phyloP scores from a whole-genome alignment of 805 yeast species.

The Nakazawaea sp. region DNA sequence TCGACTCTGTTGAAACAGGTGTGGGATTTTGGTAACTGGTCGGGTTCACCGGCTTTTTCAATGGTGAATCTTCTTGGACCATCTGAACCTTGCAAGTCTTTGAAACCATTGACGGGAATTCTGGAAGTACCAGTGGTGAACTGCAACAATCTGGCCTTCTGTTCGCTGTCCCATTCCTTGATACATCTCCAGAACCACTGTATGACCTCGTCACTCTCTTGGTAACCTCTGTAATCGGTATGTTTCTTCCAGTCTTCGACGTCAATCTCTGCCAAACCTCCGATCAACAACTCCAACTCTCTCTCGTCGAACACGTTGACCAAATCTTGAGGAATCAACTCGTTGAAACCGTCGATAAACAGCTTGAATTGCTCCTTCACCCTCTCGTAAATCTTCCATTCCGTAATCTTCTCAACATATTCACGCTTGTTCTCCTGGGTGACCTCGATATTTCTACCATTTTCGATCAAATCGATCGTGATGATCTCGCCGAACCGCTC shows the following conservation, averaged over 20 bases:
- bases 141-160: constrained; percentile 89
- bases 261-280: constrained; percentile 97
- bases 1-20: constrained; percentile 99
- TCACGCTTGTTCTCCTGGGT: constrained; percentile 93
- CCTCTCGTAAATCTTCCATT: constrained; percentile 91
- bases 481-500: constrained; percentile 93
- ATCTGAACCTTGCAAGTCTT: constrained; percentile 97
- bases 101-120: constrained; percentile 98
- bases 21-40: constrained; percentile 93
- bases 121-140: constrained; percentile 99
- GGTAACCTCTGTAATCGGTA: constrained; percentile 97
- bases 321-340: constrained; percentile 92
- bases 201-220: constrained; percentile 91
- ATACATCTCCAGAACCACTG: constrained; percentile 99
- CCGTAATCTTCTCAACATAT: constrained; percentile 89
- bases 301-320: constrained; percentile 97
- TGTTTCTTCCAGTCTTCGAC: constrained; percentile 99
- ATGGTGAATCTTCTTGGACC: constrained; percentile 99
- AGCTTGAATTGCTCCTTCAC: constrained; percentile 96
- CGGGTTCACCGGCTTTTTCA: constrained; percentile 93
- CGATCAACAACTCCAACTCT: constrained; percentile 91
- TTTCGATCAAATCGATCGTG: constrained; percentile 82
- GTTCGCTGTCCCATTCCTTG: constrained; percentile 92
- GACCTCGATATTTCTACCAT: constrained; percentile 85
- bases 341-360: constrained; percentile 95